Percentiles rank a stretch among this genome's conserved stretches.
Conservation (phyloP, 164 flowering plant species). For the Liquidambar formosana region DNA sequence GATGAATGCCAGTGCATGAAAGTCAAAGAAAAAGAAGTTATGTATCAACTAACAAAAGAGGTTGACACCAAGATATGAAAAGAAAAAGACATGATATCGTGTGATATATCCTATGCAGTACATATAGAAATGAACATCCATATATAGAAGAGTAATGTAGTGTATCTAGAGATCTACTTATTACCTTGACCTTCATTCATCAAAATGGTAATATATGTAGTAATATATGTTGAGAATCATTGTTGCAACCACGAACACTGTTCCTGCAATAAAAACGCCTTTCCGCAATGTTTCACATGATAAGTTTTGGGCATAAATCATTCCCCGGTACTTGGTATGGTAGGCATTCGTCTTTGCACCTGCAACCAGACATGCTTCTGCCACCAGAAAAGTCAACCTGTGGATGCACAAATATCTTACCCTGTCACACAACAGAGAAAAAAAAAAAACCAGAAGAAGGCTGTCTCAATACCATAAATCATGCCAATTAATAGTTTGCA, state of each 20-base stretch:
- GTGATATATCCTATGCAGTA: no score
- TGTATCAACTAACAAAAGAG: no score
- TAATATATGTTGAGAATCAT: slow-evolving; percentile 88
- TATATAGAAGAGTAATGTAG: no score
- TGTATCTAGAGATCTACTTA: no score
- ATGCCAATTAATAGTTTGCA: not conserved
- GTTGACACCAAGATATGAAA: no score
- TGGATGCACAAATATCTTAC: slow-evolving; percentile 27
- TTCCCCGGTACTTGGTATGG: slow-evolving; percentile 77
- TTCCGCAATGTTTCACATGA: slow-evolving; percentile 86
- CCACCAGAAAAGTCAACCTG: slow-evolving; percentile 84
- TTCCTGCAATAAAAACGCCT: slow-evolving; percentile 91
- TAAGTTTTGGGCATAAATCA: slow-evolving; percentile 64
- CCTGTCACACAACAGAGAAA: slow-evolving; percentile 68
- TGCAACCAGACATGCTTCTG: slow-evolving; percentile 83
- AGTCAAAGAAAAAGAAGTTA: no score
- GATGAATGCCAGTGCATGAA: no score
- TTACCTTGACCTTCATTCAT: no score
- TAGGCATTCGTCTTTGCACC: slow-evolving; percentile 93
- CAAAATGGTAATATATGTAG: slow-evolving; percentile 88
- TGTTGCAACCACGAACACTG: slow-evolving; percentile 80
- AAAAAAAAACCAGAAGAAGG: no score
- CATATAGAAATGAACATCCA: no score
- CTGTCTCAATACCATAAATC: not conserved
- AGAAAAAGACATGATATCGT: no score